Conservation (phyloP, 2,329 filamentous ascomycete species). For the Berkeleyomyces rouxiae region DNA sequence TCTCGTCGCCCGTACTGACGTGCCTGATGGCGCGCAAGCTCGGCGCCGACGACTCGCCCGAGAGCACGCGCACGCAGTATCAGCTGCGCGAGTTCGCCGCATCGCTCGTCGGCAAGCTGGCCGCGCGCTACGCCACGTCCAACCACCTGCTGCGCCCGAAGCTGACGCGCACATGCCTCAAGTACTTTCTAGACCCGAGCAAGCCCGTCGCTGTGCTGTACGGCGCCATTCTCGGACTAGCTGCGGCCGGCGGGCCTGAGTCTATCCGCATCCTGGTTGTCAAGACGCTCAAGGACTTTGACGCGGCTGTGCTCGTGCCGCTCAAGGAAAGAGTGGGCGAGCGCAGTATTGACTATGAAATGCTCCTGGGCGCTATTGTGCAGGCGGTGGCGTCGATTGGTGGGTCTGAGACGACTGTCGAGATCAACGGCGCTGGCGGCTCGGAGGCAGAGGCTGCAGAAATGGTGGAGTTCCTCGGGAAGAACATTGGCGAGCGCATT, state of each 20-base stretch:
- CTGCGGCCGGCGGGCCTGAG: constrained; percentile 54
- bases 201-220: constrained; percentile 76
- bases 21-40: constrained; percentile 69
- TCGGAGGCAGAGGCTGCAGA: constrained; percentile 25
- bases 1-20: constrained; percentile 78
- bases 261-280: constrained; percentile 39
- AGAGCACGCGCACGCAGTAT: constrained; percentile 49
- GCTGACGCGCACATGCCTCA: constrained; percentile 81
- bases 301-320: constrained; percentile 35
- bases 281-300: constrained; percentile 38
- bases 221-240: constrained; percentile 67
- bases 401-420: constrained; percentile 18
- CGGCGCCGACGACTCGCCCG: constrained; percentile 39
- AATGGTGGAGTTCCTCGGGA: constrained; percentile 37
- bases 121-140: constrained; percentile 61
- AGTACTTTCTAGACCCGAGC: constrained; percentile 74
- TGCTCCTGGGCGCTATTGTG: constrained; percentile 38
- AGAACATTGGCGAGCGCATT: constrained; percentile 35
- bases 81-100: constrained; percentile 71
- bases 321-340: constrained; percentile 33
- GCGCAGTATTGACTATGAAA: constrained; percentile 34
- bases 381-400: constrained; percentile 33
- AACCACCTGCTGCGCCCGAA: constrained; percentile 75
- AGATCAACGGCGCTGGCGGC: neutral
- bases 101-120: constrained; percentile 62